These are phyloP conservation scores for Cunninghamia lanceolata DNA, from an alignment of 75 land plant species.

Conservation along the genomic window DNA sequence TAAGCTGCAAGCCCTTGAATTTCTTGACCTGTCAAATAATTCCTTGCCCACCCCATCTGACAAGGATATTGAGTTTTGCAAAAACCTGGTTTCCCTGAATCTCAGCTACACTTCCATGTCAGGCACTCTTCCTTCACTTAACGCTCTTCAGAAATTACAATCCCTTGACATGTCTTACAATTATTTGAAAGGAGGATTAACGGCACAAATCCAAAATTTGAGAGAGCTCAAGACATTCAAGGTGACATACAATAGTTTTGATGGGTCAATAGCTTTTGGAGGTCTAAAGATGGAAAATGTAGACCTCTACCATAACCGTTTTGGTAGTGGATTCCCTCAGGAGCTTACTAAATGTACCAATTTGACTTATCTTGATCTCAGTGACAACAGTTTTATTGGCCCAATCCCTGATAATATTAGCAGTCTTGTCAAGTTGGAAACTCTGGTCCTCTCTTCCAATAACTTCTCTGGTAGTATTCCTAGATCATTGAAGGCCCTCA, in stretches of 20 bases:
- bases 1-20: not conserved
- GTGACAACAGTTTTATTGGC: no score
- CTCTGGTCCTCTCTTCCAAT: no score
- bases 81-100: constrained; percentile 18
- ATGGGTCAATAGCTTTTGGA: no score
- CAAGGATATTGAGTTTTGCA: not conserved
- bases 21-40: not conserved
- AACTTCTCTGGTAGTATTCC: no score
- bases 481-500: no score
- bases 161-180: constrained; percentile 18
- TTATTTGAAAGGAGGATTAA: constrained; percentile 11
- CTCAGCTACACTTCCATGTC: constrained; percentile 20
- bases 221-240: constrained; percentile 12
- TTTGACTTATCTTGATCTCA: constrained; percentile 3
- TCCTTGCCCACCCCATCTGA: not conserved
- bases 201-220: constrained; percentile 15
- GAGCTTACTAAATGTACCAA: not conserved
- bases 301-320: not conserved
- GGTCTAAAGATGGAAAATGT: no score
- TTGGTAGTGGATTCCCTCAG: not conserved
- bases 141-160: constrained; percentile 5
- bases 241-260: no score
- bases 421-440: no score
- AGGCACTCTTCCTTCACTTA: constrained; percentile 20
- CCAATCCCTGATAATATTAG: no score